A percentile compares a stretch with the other conserved stretches of the same genome.
phyloP scores from a whole-genome alignment of 129 eudicot genomes.

The Helianthus annuus region DNA sequence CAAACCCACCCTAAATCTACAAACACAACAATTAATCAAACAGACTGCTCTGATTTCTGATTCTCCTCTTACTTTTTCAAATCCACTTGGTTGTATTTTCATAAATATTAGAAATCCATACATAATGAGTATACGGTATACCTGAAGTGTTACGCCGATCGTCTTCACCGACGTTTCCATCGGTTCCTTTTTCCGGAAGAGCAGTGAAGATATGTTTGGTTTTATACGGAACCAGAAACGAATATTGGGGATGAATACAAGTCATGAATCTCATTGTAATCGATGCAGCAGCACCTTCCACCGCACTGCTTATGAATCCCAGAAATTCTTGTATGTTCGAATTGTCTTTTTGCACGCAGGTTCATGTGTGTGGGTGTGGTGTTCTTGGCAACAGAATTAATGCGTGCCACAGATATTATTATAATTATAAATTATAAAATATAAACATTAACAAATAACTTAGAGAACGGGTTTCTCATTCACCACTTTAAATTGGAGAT shows the following conservation, averaged over 20 bases:
- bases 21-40: too few relatives aligned
- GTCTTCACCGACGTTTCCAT: conserved; percentile 22
- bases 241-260: conserved; percentile 20
- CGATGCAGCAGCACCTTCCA: background rate
- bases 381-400: too few relatives aligned
- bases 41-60: conserved; percentile 1
- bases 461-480: too few relatives aligned
- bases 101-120: background rate
- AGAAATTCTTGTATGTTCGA: background rate
- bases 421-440: too few relatives aligned
- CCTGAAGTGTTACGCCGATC: conserved; percentile 30
- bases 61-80: background rate
- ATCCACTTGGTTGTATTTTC: background rate
- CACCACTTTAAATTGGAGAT: too few relatives aligned
- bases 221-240: conserved; percentile 27
- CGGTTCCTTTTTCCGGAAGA: conserved; percentile 26
- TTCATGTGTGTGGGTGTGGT: too few relatives aligned
- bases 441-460: too few relatives aligned
- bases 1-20: too few relatives aligned
- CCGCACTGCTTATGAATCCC: too few relatives aligned
- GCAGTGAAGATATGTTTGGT: conserved; percentile 31
- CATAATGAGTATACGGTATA: background rate
- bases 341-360: too few relatives aligned
- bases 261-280: conserved; percentile 24
- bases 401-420: too few relatives aligned